Conservation (phyloP, 2,329 filamentous ascomycete species). For the Tricladium varicosporioides region DNA sequence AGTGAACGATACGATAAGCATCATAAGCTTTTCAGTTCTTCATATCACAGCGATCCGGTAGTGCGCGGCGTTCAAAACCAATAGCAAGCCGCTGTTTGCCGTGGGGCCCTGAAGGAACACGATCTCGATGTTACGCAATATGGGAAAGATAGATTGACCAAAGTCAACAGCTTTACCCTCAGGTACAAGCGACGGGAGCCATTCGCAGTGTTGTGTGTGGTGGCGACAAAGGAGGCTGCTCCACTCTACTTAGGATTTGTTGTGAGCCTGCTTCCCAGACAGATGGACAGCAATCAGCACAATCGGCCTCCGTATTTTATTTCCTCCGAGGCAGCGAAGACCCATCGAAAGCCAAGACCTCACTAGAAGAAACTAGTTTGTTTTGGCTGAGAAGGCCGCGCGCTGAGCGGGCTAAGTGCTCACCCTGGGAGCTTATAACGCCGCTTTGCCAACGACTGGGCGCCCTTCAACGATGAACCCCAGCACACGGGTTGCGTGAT, state of each 20-base stretch:
- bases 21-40: background rate
- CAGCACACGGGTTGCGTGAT: background rate
- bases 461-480: background rate
- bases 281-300: background rate
- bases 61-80: background rate
- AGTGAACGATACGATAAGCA: background rate
- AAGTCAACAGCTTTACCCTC: conserved; percentile 1
- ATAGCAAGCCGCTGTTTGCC: background rate
- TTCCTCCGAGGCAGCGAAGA: background rate
- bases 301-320: background rate
- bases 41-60: background rate
- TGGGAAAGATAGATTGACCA: conserved; percentile 3
- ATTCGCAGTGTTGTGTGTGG: background rate
- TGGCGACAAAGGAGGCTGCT: background rate
- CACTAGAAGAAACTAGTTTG: background rate
- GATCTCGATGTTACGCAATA: conserved; percentile 9
- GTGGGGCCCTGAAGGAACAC: background rate
- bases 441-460: background rate
- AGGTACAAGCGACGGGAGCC: background rate
- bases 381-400: background rate
- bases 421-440: background rate
- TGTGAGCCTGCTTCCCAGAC: too few species aligned
- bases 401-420: background rate
- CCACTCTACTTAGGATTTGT: background rate
- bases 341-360: background rate